These are phyloP conservation scores for Trichosporon asahii DNA, from an alignment of 1,284 basidiomycete species.

Conservation along the genomic window DNA sequence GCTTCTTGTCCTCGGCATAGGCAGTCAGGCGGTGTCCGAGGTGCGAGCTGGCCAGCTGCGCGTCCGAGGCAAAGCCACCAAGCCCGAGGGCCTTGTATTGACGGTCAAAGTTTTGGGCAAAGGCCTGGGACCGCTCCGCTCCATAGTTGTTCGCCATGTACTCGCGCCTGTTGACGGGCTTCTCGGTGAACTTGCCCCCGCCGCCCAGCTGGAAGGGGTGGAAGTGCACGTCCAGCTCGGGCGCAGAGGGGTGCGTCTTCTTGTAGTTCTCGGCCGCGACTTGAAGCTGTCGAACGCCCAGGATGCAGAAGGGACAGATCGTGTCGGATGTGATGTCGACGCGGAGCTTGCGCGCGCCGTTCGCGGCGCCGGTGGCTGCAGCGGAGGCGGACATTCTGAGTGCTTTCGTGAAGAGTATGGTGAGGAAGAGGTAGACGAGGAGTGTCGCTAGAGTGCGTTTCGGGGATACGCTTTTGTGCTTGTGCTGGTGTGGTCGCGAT, in stretches of 20 bases:
- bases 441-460: neutral
- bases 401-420: neutral
- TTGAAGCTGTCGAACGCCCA: slow-evolving; percentile 38
- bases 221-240: slow-evolving; percentile 36
- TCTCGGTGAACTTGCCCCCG: slow-evolving; percentile 22
- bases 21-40: slow-evolving; percentile 47
- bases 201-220: slow-evolving; percentile 47
- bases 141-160: slow-evolving; percentile 45
- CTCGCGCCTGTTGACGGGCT: slow-evolving; percentile 30
- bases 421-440: neutral
- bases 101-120: slow-evolving; percentile 36
- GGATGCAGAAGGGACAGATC: slow-evolving; percentile 42
- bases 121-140: slow-evolving; percentile 29
- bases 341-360: slow-evolving; percentile 13
- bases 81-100: slow-evolving; percentile 46
- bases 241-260: slow-evolving; percentile 18
- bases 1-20: slow-evolving; percentile 35
- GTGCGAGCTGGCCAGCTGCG: slow-evolving; percentile 30
- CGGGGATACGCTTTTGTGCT: neutral
- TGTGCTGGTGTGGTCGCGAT: neutral
- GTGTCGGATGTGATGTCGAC: slow-evolving; percentile 39
- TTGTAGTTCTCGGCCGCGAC: slow-evolving; percentile 23
- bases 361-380: neutral
- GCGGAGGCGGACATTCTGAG: slow-evolving; percentile 13
- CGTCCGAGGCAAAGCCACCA: slow-evolving; percentile 29